phyloP scores from a whole-genome alignment of 192 early-diverging fungal genomes.

The Coemansia sp. region DNA sequence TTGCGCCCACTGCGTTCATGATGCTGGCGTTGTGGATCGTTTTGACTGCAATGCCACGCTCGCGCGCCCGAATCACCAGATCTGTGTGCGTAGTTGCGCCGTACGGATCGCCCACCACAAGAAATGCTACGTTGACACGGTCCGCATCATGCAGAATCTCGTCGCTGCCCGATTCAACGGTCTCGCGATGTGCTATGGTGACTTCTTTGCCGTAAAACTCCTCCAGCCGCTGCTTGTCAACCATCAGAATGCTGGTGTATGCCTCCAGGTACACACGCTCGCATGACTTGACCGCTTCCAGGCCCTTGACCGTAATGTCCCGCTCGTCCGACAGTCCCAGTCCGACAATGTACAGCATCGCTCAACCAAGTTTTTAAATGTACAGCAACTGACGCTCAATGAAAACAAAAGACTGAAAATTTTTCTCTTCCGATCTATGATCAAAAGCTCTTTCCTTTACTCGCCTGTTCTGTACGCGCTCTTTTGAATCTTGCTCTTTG shows the following conservation, averaged over 20 bases:
- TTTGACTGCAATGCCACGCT: constrained; percentile 79
- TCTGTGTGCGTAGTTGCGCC: constrained; percentile 98
- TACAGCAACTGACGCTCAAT: neutral
- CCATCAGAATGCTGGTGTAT: constrained; percentile 93
- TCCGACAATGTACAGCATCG: constrained; percentile 84
- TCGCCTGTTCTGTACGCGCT: too few relatives aligned
- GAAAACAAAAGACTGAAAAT: neutral
- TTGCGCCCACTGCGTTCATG: constrained; percentile 96
- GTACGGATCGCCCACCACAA: constrained; percentile 97
- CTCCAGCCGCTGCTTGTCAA: constrained; percentile 70
- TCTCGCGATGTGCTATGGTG: constrained; percentile 92
- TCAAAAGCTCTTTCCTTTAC: too few relatives aligned
- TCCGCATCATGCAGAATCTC: constrained; percentile 86
- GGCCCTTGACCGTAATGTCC: constrained; percentile 96
- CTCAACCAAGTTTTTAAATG: neutral
- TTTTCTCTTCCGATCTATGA: neutral
- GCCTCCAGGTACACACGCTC: constrained; percentile 91
- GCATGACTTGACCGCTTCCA: constrained; percentile 85
- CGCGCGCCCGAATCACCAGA: constrained; percentile 88
- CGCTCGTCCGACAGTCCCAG: constrained; percentile 94
- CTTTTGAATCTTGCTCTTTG: too few relatives aligned
- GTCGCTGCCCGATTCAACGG: constrained; percentile 92
- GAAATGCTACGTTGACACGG: constrained; percentile 85
- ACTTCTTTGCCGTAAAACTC: constrained; percentile 84
- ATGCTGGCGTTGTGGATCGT: constrained; percentile 99